A percentile compares a stretch with the other conserved stretches of the same genome.
Evolutionary conservation across 345 rosid genomes (phyloP).

Genomic region (Murraya paniculata): DNA sequence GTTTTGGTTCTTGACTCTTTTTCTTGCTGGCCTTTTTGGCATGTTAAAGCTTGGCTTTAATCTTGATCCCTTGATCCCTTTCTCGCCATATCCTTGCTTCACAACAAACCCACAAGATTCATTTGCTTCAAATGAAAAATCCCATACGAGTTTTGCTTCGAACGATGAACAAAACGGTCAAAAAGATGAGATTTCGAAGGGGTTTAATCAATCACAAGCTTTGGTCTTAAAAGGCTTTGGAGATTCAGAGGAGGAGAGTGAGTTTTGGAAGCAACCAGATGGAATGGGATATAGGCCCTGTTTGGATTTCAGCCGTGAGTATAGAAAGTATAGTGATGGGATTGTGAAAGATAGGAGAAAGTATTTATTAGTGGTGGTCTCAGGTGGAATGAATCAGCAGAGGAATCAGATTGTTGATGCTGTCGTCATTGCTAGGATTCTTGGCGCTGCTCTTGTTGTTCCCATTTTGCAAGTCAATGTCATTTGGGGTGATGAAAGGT

Average conservation of each 20-base stretch:
- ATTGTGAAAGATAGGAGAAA: constrained; percentile 47
- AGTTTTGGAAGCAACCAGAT: constrained; percentile 96
- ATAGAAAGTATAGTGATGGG: constrained; percentile 43
- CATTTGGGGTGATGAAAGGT: constrained; percentile 99
- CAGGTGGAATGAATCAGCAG: constrained; percentile 98
- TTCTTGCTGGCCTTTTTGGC: constrained; percentile 53
- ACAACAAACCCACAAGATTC: constrained; percentile 27
- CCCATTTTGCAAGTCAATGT: constrained; percentile 93
- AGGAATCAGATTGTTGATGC: constrained; percentile 99
- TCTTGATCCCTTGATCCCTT: constrained; percentile 44
- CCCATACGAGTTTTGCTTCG: too few species aligned
- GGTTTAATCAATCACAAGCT: constrained; percentile 9
- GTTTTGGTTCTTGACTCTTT: constrained; percentile 51
- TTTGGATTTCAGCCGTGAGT: constrained; percentile 51
- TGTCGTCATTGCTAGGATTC: constrained; percentile 91
- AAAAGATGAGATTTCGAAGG: constrained; percentile 8
- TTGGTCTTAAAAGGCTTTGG: constrained; percentile 12
- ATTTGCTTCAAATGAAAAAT: background rate
- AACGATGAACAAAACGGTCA: background rate
- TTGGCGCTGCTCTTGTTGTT: constrained; percentile 92
- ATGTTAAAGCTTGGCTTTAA: constrained; percentile 46
- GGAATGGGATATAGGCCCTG: constrained; percentile 87
- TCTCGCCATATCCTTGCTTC: constrained; percentile 51
- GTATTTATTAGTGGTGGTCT: constrained; percentile 82
- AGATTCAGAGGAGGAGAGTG: constrained; percentile 28